phyloP scores from a whole-genome alignment of 805 yeast genomes.

The Suhomyces sp. region DNA sequence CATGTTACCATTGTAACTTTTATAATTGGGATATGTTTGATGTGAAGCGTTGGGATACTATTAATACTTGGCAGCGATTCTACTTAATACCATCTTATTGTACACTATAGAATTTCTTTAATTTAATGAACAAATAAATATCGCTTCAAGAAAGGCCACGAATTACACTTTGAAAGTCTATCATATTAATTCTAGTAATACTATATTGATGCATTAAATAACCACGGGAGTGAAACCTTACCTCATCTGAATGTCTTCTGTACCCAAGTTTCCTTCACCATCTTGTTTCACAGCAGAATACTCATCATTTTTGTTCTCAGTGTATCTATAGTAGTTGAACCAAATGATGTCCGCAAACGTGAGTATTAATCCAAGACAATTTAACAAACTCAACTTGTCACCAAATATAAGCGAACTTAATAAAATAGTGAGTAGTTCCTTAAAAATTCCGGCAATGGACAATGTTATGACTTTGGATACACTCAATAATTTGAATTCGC shows the following conservation, averaged over 20 bases:
- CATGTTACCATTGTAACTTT: constrained; percentile 2
- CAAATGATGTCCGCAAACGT: constrained; percentile 78
- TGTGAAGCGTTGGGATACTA: no score
- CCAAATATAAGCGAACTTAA: constrained; percentile 68
- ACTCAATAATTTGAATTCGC: constrained; percentile 81
- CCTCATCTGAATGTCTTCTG: no score
- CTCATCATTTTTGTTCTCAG: constrained; percentile 17
- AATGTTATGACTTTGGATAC: constrained; percentile 83
- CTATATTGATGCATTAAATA: no score
- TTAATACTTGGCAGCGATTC: no score
- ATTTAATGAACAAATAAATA: no score
- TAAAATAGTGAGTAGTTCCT: constrained; percentile 83
- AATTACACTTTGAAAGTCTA: no score
- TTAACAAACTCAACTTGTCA: constrained; percentile 66
- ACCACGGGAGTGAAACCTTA: no score
- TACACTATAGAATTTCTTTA: no score
- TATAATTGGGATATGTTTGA: constrained; percentile 6
- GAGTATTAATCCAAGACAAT: constrained; percentile 69
- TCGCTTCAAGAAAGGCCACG: no score
- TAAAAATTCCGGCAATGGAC: constrained; percentile 89
- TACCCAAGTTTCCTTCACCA: no score
- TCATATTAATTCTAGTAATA: no score
- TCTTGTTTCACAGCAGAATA: constrained; percentile 1
- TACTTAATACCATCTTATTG: no score
- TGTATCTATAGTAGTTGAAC: constrained; percentile 69